Conservation (phyloP, 2,329 filamentous ascomycete species). For the Rutstroemia sydowiana region DNA sequence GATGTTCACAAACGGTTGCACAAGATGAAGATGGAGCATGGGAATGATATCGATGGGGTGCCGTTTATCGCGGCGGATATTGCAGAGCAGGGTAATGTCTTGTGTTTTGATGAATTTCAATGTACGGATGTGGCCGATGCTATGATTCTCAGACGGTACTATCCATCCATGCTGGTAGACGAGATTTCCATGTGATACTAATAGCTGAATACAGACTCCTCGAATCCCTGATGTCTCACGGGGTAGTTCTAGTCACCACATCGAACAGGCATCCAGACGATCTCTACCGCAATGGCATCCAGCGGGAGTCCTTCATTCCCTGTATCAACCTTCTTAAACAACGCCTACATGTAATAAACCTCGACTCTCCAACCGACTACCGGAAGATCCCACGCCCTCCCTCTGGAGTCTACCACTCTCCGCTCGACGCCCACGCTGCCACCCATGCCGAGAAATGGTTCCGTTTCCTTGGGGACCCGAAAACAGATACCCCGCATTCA, state of each 20-base stretch:
- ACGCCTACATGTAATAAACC: constrained; percentile 80
- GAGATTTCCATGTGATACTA: constrained; percentile 3
- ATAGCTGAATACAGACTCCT: constrained; percentile 49
- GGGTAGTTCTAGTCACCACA: constrained; percentile 92
- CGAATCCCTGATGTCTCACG: constrained; percentile 88
- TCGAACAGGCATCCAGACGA: constrained; percentile 96
- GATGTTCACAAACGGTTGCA: constrained; percentile 89
- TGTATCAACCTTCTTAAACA: constrained; percentile 88
- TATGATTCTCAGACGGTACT: constrained; percentile 80
- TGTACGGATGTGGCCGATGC: constrained; percentile 97
- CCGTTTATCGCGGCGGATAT: constrained; percentile 94
- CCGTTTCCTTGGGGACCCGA: constrained; percentile 77
- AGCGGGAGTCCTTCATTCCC: constrained; percentile 89
- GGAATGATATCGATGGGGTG: constrained; percentile 81
- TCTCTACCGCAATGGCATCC: constrained; percentile 95
- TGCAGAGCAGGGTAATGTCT: constrained; percentile 72
- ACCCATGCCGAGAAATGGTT: constrained; percentile 94
- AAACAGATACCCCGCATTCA: constrained; percentile 59
- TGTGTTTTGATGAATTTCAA: constrained; percentile 99
- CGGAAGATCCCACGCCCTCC: constrained; percentile 91
- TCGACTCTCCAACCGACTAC: constrained; percentile 94
- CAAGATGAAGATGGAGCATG: constrained; percentile 80
- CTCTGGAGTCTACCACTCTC: constrained; percentile 88
- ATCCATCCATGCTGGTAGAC: constrained; percentile 6
- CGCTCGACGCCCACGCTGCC: constrained; percentile 68